Percentiles rank a stretch among this genome's conserved stretches.
phyloP scores from a whole-genome alignment of 1,284 basidiomycete genomes.

The Ceratobasidium sp. region DNA sequence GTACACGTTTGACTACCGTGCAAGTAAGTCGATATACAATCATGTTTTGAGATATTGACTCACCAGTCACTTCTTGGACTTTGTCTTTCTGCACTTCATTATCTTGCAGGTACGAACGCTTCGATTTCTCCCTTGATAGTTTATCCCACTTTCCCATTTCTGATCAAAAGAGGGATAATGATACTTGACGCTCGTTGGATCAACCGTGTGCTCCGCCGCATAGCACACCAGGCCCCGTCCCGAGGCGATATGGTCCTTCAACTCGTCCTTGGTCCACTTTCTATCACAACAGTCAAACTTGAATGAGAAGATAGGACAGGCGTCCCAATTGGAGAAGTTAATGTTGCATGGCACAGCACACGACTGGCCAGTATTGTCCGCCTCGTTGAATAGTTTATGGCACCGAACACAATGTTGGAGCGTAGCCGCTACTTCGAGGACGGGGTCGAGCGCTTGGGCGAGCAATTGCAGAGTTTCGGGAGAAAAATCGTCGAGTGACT shows the following conservation, averaged over 20 bases:
- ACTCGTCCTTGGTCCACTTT: neutral
- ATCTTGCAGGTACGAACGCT: too few relatives aligned
- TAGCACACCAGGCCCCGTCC: neutral
- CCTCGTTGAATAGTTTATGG: neutral
- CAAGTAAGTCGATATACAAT: too few relatives aligned
- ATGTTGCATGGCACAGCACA: neutral
- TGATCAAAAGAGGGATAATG: too few relatives aligned
- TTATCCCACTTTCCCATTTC: too few relatives aligned
- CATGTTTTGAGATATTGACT: too few relatives aligned
- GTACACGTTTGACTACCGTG: too few relatives aligned
- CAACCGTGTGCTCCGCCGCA: too few relatives aligned
- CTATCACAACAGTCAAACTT: neutral
- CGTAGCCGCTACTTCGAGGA: neutral
- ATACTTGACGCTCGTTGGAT: too few relatives aligned
- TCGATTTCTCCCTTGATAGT: too few relatives aligned
- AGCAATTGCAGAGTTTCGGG: neutral
- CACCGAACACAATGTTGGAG: neutral
- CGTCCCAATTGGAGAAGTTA: neutral
- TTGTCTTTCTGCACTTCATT: too few relatives aligned
- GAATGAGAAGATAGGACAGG: neutral
- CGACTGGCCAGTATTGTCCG: neutral
- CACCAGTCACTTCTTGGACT: too few relatives aligned
- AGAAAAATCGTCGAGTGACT: neutral
- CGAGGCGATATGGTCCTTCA: neutral
- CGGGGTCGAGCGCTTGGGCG: neutral